Evolutionary conservation across 495 filamentous ascomycete genomes (phyloP), one percentile per base, ranked within the genome.

Genomic region (Penicillium taxi): DNA sequence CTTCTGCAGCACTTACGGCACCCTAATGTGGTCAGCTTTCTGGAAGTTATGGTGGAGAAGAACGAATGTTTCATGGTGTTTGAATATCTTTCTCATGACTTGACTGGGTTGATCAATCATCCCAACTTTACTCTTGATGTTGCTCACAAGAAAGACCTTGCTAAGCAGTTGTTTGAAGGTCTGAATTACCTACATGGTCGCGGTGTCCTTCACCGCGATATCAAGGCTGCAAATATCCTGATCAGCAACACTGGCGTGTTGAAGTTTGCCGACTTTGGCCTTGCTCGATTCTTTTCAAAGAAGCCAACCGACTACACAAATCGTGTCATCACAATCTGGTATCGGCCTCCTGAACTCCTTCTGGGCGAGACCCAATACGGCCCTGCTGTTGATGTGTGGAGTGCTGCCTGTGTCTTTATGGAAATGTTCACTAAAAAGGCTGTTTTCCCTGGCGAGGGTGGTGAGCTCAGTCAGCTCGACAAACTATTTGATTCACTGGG

Each of bases 1-100:
- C 66, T 99, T 11, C 79, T 99, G 6, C 87, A 95, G 52, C 90
- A 88, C 26, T 70, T 99, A n/a, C 86, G 82, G 43, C 87, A 94
- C 50, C 70, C 75, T 32, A 96, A 96, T 47, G 79, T 99, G 23
- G 89, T 99, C 43, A 80, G 82, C 31, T 41, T 71, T 30, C 40
- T 67, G 39, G 93, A 98, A 61, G 90, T 96, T 51, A 96, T 98
- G 91, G 91, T 96, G 11, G 93, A 98, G 62, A 80, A 79, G 45
- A 96, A 96, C 54, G 90, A 96, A 57, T 99, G 93, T 60, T 96
- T 91, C 64, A 99, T 99, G 93, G 93, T 99, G 6, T 99, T 99
- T 45, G 93, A 99, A 55, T 99, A 99, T 55, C 77, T 96, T 18
- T 90, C 90, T 12, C 93, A 99, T 55, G 93, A 99, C 57, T 67